Percentiles rank a stretch among this genome's conserved stretches.
These are phyloP conservation scores for Selaginella tamariscina DNA, from an alignment of 75 land plant species.

Conservation along the genomic window DNA sequence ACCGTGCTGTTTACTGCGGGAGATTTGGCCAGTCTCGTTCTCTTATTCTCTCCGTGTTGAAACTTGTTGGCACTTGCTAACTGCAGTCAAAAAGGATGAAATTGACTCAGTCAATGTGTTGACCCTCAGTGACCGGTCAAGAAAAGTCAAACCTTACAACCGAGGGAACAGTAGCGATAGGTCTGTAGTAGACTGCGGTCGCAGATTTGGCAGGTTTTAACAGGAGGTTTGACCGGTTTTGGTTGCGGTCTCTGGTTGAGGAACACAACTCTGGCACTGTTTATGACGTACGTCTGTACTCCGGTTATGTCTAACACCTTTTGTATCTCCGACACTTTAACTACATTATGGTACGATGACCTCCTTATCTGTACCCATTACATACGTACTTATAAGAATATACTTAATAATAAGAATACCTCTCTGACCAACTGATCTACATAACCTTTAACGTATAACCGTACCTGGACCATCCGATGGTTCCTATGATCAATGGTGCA, in stretches of 20 bases:
- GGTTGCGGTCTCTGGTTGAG: conserved; percentile 31
- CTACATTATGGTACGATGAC: conserved; percentile 36
- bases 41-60: too few relatives aligned
- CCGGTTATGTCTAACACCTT: conserved; percentile 27
- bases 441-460: neutral
- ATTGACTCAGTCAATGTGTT: too few relatives aligned
- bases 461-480: conserved; percentile 53
- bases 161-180: conserved; percentile 28
- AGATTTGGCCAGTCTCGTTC: too few relatives aligned
- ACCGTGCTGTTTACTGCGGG: too few relatives aligned
- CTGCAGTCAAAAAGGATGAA: too few relatives aligned
- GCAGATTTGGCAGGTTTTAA: conserved; percentile 29
- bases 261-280: conserved; percentile 31
- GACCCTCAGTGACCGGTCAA: neutral
- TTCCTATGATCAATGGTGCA: conserved; percentile 44
- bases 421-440: too few relatives aligned
- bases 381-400: too few relatives aligned
- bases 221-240: conserved; percentile 22
- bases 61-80: too few relatives aligned
- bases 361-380: conserved; percentile 23
- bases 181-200: conserved; percentile 23
- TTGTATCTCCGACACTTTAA: conserved; percentile 30
- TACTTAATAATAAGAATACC: too few relatives aligned
- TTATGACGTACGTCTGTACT: conserved; percentile 33
- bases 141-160: conserved; percentile 25